phyloP scores from a whole-genome alignment of 345 rosid genomes.

The Carallia pectinifolia region DNA sequence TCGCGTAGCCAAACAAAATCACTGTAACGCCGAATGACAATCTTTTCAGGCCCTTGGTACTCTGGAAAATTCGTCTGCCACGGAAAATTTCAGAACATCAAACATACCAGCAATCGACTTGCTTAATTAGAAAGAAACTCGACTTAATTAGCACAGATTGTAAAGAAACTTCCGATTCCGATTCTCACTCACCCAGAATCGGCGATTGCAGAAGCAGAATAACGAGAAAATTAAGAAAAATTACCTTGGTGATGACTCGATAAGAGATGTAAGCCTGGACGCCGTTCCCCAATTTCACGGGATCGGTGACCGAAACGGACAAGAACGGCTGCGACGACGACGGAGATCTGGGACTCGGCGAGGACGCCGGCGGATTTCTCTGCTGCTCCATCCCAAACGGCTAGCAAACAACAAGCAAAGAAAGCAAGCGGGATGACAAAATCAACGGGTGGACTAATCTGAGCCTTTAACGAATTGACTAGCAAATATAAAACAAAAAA shows the following conservation, averaged over 20 bases:
- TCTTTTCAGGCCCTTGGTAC: slow-evolving; percentile 91
- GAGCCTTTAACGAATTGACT: background rate
- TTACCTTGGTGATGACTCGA: slow-evolving; percentile 91
- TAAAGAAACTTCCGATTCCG: background rate
- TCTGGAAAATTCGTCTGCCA: slow-evolving; percentile 79
- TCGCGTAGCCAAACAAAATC: slow-evolving; percentile 95
- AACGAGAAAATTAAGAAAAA: too few relatives aligned
- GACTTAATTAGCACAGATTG: background rate
- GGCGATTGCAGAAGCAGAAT: too few relatives aligned
- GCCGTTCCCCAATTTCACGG: slow-evolving; percentile 97
- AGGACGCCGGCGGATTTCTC: slow-evolving; percentile 58
- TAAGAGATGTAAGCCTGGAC: slow-evolving; percentile 95
- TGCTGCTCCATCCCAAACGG: slow-evolving; percentile 51
- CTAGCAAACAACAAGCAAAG: background rate
- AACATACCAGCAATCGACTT: background rate
- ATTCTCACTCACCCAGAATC: background rate
- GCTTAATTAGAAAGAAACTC: too few relatives aligned
- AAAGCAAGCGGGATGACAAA: background rate
- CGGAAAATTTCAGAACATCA: slow-evolving; percentile 5
- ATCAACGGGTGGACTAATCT: background rate
- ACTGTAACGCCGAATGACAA: slow-evolving; percentile 90
- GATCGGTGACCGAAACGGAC: slow-evolving; percentile 84
- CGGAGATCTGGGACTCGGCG: slow-evolving; percentile 89
- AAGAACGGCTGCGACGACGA: slow-evolving; percentile 64
- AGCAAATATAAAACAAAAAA: background rate